Evolutionary conservation across 2,329 filamentous ascomycete species (phyloP).

Genomic region (Penicillium sp.): DNA sequence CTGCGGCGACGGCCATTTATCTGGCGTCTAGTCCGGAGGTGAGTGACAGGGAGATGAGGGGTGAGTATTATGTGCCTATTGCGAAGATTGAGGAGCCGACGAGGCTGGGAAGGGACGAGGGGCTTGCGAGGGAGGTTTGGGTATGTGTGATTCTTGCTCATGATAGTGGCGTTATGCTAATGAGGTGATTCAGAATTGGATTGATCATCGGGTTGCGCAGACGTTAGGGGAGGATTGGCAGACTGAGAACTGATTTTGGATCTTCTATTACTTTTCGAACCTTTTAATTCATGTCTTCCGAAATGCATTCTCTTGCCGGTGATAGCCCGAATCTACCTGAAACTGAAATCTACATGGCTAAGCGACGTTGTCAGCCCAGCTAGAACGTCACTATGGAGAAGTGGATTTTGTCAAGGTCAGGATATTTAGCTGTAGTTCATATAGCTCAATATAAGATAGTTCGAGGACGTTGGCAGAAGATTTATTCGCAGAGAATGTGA

Average conservation of each 20-base stretch:
- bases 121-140: conserved; percentile 40
- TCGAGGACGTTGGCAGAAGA: neutral
- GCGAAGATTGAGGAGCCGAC: conserved; percentile 34
- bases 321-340: too few relatives aligned
- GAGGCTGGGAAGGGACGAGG: conserved; percentile 33
- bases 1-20: conserved; percentile 37
- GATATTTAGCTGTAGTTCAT: too few relatives aligned
- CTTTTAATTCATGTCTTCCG: too few relatives aligned
- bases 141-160: conserved; percentile 15
- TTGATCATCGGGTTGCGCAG: conserved; percentile 24
- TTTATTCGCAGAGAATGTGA: neutral
- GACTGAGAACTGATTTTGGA: neutral
- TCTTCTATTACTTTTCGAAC: too few relatives aligned
- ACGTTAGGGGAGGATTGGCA: conserved; percentile 20
- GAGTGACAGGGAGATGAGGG: conserved; percentile 26
- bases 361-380: too few relatives aligned
- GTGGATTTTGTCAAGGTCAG: too few relatives aligned
- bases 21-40: conserved; percentile 34
- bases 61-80: conserved; percentile 46
- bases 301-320: too few relatives aligned
- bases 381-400: too few relatives aligned
- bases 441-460: too few relatives aligned
- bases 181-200: conserved; percentile 23
- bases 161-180: neutral
- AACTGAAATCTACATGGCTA: too few relatives aligned